These are phyloP conservation scores for Micromonas commoda DNA, from an alignment of 139 green algal species.

Conservation along the genomic window DNA sequence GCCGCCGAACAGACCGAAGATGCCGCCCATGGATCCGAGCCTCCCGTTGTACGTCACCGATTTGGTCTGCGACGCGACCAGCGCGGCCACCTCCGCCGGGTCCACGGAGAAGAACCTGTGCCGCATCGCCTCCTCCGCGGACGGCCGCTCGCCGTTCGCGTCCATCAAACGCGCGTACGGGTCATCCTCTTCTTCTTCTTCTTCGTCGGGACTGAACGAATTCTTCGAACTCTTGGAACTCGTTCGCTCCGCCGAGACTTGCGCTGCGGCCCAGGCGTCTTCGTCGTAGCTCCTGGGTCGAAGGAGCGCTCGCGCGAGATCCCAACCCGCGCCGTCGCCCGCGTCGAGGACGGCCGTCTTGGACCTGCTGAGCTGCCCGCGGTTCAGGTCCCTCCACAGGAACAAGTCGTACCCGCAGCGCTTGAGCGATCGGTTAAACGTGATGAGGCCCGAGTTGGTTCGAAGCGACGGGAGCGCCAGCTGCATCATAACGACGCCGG, in stretches of 20 bases:
- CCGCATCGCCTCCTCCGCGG: neutral
- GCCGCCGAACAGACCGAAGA: neutral
- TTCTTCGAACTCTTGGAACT: no score
- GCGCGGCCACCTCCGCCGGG: constrained; percentile 1
- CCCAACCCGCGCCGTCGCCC: constrained; percentile 1
- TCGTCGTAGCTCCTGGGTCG: neutral
- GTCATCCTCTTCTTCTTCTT: neutral
- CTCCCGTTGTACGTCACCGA: neutral
- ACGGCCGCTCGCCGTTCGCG: neutral
- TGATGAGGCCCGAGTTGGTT: constrained; percentile 41
- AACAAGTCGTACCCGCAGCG: constrained; percentile 10
- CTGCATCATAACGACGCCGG: constrained; percentile 48
- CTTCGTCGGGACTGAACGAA: neutral
- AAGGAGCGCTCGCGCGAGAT: constrained; percentile 2
- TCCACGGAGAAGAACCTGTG: constrained; percentile 14
- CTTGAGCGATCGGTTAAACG: constrained; percentile 51
- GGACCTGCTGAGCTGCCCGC: neutral
- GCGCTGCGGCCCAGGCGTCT: neutral
- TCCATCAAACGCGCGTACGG: neutral
- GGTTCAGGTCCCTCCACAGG: neutral
- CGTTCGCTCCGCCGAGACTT: neutral
- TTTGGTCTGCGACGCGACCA: neutral
- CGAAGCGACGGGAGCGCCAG: constrained; percentile 41
- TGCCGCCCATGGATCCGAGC: neutral
- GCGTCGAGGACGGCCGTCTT: constrained; percentile 19